Base-by-base conservation (phyloP, 2,329 filamentous ascomycete species). In the Raffaelea albimanens region DNA sequence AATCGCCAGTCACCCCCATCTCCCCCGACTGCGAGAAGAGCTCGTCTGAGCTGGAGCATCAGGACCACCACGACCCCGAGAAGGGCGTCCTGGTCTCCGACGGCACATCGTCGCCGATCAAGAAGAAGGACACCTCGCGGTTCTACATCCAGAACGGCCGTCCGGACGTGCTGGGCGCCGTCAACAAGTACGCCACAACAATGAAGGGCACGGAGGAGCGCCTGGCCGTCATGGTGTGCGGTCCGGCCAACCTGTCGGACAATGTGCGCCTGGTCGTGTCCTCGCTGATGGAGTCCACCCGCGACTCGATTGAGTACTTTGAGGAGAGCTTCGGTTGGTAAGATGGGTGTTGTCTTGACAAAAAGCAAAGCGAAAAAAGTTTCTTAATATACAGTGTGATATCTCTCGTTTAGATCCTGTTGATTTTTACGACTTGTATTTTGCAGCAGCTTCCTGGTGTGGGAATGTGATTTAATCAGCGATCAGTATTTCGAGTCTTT, bases 261-360 rank as follows among this genome's bases (percentile, higher is more conserved):
- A 40, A 47, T 10, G 48, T 51, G 31, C 49, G 54, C 22, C 36
- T 40, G 10, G 48, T 41, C 1, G 45, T 52, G 14, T 43, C 42
- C 5, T 21, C 46, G 11, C 38, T 21, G 23, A 56, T 56, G 52
- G 48, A 47, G 22, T 43, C 44, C 16, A 31, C 31, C 20, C 40
- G 47, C 21, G 42, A 44, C 16, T 46, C 48, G 13, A 43, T 53
- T n/a, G 36, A 45, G 45, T 52, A 51, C 44, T 56, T 56, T 50
- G 54, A 55, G 47, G 54, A 56, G 47, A 41, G 33, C 3, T 56
- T 55, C 42, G 54, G 48, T 5, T 56, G 53, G 51, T 56, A 29
- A 29, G 25, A 29, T 13, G 13, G 25, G 25, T 29, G 25, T 29
- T 7, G 7, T 29, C 25, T 29, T 29, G 25, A 7, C 25, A 7